phyloP scores from a whole-genome alignment of 768 basidiomycete species.

The Panus rudis region DNA sequence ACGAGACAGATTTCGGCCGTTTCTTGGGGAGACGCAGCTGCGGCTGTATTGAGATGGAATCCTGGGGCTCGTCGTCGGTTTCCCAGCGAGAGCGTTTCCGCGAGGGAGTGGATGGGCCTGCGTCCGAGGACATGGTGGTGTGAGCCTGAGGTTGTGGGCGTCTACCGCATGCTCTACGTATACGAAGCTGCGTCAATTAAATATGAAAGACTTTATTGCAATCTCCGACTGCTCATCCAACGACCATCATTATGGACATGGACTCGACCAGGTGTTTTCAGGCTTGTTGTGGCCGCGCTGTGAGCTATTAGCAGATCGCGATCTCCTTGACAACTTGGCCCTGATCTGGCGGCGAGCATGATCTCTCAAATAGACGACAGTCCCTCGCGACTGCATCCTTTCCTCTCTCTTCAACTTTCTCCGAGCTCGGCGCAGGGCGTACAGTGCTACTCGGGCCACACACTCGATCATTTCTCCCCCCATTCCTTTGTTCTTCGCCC shows the following conservation, averaged over 20 bases:
- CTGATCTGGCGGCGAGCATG: too few species aligned
- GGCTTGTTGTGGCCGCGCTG: too few species aligned
- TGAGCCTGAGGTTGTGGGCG: too few species aligned
- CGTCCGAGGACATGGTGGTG: constrained; percentile 9
- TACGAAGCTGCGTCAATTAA: constrained; percentile 2
- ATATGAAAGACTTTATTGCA: too few species aligned
- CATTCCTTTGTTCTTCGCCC: constrained; percentile 3
- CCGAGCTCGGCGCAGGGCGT: constrained; percentile 6
- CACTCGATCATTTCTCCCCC: constrained; percentile 11
- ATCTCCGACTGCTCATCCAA: too few species aligned
- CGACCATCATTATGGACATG: too few species aligned
- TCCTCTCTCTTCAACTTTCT: constrained; percentile 8
- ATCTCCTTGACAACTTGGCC: too few species aligned
- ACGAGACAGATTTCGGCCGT: constrained; percentile 39
- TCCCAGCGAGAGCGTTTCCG: constrained; percentile 78
- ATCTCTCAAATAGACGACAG: too few species aligned
- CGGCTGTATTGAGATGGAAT: constrained; percentile 24
- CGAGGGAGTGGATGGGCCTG: constrained; percentile 46
- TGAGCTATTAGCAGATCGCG: too few species aligned
- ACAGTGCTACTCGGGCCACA: constrained; percentile 6
- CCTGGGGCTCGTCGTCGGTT: constrained; percentile 37
- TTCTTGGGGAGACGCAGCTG: constrained; percentile 43
- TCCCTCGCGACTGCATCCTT: too few species aligned
- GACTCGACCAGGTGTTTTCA: too few species aligned
- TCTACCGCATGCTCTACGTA: not conserved